phyloP scores from a whole-genome alignment of 139 green algal genomes.

The Chloropicon primus region DNA sequence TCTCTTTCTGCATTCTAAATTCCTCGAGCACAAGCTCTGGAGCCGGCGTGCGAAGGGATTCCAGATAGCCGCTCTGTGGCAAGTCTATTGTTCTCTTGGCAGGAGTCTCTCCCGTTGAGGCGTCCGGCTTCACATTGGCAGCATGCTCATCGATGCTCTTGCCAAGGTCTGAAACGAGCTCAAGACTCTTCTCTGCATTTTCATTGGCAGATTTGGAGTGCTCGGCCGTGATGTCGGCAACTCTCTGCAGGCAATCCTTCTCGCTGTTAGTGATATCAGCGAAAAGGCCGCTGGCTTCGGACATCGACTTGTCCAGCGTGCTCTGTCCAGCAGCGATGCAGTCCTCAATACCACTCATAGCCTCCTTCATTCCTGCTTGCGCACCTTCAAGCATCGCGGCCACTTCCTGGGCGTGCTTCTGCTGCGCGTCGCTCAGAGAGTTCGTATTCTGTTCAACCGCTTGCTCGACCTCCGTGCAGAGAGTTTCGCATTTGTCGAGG shows the following conservation, averaged over 20 bases:
- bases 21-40: constrained; percentile 10
- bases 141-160: not conserved
- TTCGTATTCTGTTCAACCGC: not conserved
- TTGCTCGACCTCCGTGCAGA: not conserved
- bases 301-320: not conserved
- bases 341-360: not conserved
- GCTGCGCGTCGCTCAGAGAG: not conserved
- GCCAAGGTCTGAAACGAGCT: not conserved
- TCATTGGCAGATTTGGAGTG: not conserved
- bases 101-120: not conserved
- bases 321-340: not conserved
- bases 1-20: constrained; percentile 11
- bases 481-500: not conserved
- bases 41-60: constrained; percentile 14
- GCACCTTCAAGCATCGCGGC: not conserved
- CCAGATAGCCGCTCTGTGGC: constrained; percentile 1
- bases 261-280: not conserved
- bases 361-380: not conserved
- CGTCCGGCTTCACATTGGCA: not conserved
- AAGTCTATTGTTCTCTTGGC: not conserved
- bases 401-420: not conserved
- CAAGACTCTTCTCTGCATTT: not conserved
- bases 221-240: not conserved
- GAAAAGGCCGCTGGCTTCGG: not conserved
- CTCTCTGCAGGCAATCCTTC: not conserved